Conservation (phyloP, 83 land plant species). For the Diphasiastrum complanatum region DNA sequence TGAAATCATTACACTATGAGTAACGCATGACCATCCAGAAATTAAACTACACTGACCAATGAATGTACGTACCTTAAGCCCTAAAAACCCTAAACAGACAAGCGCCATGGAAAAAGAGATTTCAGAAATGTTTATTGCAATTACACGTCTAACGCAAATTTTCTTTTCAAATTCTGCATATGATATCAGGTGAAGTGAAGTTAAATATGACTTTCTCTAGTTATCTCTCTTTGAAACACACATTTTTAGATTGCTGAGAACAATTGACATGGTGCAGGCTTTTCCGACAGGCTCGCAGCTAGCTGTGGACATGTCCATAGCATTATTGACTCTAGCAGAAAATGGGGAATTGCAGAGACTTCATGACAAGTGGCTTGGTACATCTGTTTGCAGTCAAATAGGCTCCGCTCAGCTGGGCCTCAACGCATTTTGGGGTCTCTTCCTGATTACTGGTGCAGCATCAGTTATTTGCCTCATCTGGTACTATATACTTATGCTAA, state of each 20-base stretch:
- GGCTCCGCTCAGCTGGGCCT: constrained; percentile 37
- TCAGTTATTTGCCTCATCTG: constrained; percentile 34
- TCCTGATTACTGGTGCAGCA: constrained; percentile 38
- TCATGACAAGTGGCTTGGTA: constrained; percentile 48
- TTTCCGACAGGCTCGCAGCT: constrained; percentile 50
- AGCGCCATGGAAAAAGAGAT: no score
- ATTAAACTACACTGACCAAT: no score
- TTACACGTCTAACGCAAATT: no score
- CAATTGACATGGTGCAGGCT: constrained; percentile 30
- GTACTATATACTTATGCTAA: constrained; percentile 19
- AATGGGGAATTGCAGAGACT: constrained; percentile 49
- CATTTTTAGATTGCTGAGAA: not conserved
- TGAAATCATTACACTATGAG: no score
- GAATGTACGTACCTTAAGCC: no score
- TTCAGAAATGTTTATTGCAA: no score
- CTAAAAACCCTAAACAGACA: no score
- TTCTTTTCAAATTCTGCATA: no score
- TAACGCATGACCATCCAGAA: no score
- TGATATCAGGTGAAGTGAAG: no score
- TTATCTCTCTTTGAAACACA: not conserved
- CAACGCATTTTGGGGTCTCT: constrained; percentile 52
- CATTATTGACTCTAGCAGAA: constrained; percentile 48
- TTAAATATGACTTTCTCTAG: no score
- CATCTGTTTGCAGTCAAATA: constrained; percentile 27
- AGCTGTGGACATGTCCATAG: constrained; percentile 53